These are phyloP conservation scores for Amesomyces nigricolor DNA, from an alignment of 2,329 filamentous ascomycete species.

Conservation along the genomic window DNA sequence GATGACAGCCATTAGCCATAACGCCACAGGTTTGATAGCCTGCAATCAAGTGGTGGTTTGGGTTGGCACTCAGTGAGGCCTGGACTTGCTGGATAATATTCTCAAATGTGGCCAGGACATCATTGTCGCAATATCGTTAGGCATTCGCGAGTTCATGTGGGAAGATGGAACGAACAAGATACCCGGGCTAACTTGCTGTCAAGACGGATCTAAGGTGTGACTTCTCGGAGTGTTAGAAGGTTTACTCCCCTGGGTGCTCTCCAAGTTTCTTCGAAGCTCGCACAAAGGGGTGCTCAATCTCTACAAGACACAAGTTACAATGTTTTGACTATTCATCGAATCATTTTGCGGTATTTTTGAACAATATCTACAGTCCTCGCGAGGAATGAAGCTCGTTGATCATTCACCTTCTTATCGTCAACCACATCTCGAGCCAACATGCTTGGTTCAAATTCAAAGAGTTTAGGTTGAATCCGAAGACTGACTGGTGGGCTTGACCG, in stretches of 20 bases:
- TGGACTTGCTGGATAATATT: too few species aligned
- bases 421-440: conserved; percentile 69
- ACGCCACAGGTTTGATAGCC: conserved; percentile 38
- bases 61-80: background rate
- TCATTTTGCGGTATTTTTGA: too few species aligned
- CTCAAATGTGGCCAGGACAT: too few species aligned
- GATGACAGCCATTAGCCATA: conserved; percentile 31
- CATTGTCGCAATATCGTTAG: too few species aligned
- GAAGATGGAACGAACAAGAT: background rate
- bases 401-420: conserved; percentile 65
- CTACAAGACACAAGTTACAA: too few species aligned
- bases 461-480: conserved; percentile 57
- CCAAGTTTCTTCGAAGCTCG: conserved; percentile 52
- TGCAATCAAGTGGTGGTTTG: conserved; percentile 35
- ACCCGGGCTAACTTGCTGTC: background rate
- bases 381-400: conserved; percentile 60
- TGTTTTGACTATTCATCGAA: too few species aligned
- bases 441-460: conserved; percentile 58
- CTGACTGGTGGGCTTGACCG: conserved; percentile 79
- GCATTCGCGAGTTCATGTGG: too few species aligned
- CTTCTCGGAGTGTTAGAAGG: conserved; percentile 57
- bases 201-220: conserved; percentile 57
- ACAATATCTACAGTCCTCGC: too few species aligned
- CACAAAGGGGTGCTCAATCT: conserved; percentile 37
- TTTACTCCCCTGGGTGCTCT: conserved; percentile 55